A percentile compares a stretch with the other conserved stretches of the same genome.
Conservation (phyloP, 371 early-diverging fungal genomes). For the Basidiobolus meristosporus region DNA sequence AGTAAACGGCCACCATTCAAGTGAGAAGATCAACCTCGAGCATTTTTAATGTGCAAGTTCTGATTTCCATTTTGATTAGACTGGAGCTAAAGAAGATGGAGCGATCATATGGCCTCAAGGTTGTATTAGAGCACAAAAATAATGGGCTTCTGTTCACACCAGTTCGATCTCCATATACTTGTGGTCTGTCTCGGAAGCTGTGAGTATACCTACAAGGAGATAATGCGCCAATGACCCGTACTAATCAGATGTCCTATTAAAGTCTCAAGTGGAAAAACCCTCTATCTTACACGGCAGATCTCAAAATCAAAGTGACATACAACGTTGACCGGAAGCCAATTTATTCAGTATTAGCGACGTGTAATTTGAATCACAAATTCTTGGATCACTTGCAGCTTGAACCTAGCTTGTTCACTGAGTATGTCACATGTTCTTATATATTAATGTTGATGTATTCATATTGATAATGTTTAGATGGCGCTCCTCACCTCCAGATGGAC, state of each 20-base stretch:
- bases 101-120: conserved; percentile 22
- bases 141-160: conserved; percentile 83
- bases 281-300: conserved; percentile 65
- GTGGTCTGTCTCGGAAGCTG: conserved; percentile 34
- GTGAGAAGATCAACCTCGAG: conserved; percentile 16
- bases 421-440: not conserved
- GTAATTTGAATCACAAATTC: conserved; percentile 20
- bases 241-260: not conserved
- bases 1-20: conserved; percentile 23
- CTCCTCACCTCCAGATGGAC: conserved; percentile 28
- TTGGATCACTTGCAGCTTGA: conserved; percentile 19
- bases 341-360: conserved; percentile 25
- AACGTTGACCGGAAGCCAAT: conserved; percentile 36
- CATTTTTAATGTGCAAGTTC: too few species aligned
- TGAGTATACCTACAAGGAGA: conserved; percentile 9
- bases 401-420: not conserved
- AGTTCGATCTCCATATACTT: conserved; percentile 37
- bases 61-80: conserved; percentile 6
- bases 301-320: conserved; percentile 28
- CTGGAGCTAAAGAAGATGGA: conserved; percentile 33
- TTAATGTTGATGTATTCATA: not conserved
- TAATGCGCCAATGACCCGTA: too few species aligned
- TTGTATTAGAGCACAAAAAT: conserved; percentile 44
- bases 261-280: conserved; percentile 85
- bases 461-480: conserved; percentile 25